Conservation (phyloP, 352 stramenopile genomes). For the Phytopythium helicoides region DNA sequence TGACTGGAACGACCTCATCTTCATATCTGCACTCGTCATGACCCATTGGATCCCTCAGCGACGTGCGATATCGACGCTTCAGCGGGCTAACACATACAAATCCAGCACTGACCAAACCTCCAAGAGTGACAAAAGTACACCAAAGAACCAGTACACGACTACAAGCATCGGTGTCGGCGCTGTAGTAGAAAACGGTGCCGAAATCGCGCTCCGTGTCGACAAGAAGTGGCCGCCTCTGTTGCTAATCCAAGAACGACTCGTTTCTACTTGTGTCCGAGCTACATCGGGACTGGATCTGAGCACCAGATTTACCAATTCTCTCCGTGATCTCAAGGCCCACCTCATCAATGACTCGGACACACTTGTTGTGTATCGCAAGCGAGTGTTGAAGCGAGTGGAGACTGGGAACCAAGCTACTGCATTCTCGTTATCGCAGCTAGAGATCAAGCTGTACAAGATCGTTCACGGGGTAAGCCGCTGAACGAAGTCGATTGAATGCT, state of each 20-base stretch:
- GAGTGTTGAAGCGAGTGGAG: constrained; percentile 42
- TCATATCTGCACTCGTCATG: constrained; percentile 71
- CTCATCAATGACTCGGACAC: constrained; percentile 74
- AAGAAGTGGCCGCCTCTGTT: constrained; percentile 41
- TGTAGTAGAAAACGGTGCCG: constrained; percentile 51
- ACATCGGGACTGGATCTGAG: constrained; percentile 67
- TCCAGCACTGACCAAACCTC: not conserved
- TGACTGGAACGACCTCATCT: constrained; percentile 65
- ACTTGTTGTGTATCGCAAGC: constrained; percentile 40
- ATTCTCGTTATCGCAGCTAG: constrained; percentile 29
- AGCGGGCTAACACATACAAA: constrained; percentile 6
- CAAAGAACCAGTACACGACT: too few relatives aligned
- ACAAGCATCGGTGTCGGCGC: too few relatives aligned
- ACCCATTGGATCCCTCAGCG: constrained; percentile 73
- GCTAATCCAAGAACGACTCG: constrained; percentile 55
- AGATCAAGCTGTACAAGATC: constrained; percentile 59
- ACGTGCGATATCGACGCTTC: constrained; percentile 31
- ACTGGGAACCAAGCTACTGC: too few relatives aligned
- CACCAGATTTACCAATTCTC: constrained; percentile 53
- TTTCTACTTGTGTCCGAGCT: constrained; percentile 44
- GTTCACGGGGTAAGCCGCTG: constrained; percentile 45
- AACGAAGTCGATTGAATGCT: constrained; percentile 1
- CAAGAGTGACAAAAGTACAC: not conserved
- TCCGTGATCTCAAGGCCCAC: constrained; percentile 74
- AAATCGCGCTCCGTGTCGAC: constrained; percentile 39